Evolutionary conservation across 2,329 filamentous ascomycete species (phyloP).

Genomic region (Fusarium chaquense): DNA sequence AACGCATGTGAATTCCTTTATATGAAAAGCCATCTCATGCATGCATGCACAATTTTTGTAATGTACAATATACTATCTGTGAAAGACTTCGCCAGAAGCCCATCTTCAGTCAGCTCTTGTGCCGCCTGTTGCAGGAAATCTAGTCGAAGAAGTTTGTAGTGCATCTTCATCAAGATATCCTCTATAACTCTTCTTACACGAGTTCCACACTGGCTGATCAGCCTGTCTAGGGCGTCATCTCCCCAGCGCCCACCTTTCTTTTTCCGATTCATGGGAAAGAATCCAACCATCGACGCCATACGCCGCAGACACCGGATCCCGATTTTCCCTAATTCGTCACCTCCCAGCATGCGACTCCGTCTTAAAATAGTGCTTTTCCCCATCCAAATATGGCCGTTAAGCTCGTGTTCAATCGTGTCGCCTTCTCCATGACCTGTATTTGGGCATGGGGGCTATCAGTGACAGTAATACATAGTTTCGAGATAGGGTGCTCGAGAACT

Average conservation of each 20-base stretch:
- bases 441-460: conserved; percentile 32
- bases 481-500: conserved; percentile 2
- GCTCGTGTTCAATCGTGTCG: conserved; percentile 42
- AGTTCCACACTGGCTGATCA: conserved; percentile 27
- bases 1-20: conserved; percentile 33
- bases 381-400: conserved; percentile 48
- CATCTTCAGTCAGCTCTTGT: conserved; percentile 29
- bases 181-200: conserved; percentile 31
- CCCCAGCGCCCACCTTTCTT: conserved; percentile 24
- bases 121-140: conserved; percentile 22
- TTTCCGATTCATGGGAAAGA: conserved; percentile 27
- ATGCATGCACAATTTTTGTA: conserved; percentile 44
- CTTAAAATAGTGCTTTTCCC: conserved; percentile 43
- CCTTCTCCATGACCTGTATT: conserved; percentile 34
- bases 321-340: conserved; percentile 37
- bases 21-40: conserved; percentile 40
- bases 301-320: conserved; percentile 45
- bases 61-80: conserved; percentile 43
- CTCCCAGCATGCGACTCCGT: conserved; percentile 44
- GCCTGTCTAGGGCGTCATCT: conserved; percentile 34
- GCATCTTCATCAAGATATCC: conserved; percentile 20
- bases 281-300: conserved; percentile 48
- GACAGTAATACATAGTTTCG: conserved; percentile 30
- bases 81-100: conserved; percentile 21
- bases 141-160: conserved; percentile 12